A percentile compares a stretch with the other conserved stretches of the same genome.
These are phyloP conservation scores for Ceratobasidium theobromae DNA, from an alignment of 1,284 basidiomycete genomes.

Conservation along the genomic window DNA sequence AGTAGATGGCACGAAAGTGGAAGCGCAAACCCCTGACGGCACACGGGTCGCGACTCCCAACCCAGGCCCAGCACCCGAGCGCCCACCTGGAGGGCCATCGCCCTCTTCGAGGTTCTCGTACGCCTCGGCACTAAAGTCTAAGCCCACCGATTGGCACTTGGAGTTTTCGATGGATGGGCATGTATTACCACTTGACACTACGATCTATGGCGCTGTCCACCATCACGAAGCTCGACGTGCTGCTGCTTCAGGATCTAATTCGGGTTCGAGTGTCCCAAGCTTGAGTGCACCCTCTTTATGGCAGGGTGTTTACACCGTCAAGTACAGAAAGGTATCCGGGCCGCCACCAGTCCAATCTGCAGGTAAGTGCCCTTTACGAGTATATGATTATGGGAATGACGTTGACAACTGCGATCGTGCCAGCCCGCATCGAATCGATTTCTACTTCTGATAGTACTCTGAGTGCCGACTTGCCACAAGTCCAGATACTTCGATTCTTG, in stretches of 20 bases:
- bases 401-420: not conserved
- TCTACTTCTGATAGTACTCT: slow-evolving; percentile 14
- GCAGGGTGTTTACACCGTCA: slow-evolving; percentile 87
- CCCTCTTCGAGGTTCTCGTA: slow-evolving; percentile 65
- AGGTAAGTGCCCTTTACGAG: not conserved
- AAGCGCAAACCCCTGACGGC: slow-evolving; percentile 94
- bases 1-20: slow-evolving; percentile 83
- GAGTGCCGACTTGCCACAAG: slow-evolving; percentile 73
- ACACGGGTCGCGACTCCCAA: slow-evolving; percentile 90
- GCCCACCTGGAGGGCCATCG: slow-evolving; percentile 42
- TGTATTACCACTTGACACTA: slow-evolving; percentile 79
- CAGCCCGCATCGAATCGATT: slow-evolving; percentile 12
- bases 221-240: slow-evolving; percentile 74
- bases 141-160: slow-evolving; percentile 94
- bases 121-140: slow-evolving; percentile 88
- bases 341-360: slow-evolving; percentile 55
- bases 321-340: slow-evolving; percentile 89
- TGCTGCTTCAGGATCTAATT: slow-evolving; percentile 43
- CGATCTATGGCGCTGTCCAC: slow-evolving; percentile 95
- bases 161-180: slow-evolving; percentile 92
- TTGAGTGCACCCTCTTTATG: slow-evolving; percentile 67
- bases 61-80: slow-evolving; percentile 45
- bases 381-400: too few relatives aligned
- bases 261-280: slow-evolving; percentile 50
- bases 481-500: slow-evolving; percentile 88